Percentiles rank a stretch among this genome's conserved stretches.
phyloP scores from a whole-genome alignment of 1,284 basidiomycete genomes.

The Stygiomarasmius scandens region DNA sequence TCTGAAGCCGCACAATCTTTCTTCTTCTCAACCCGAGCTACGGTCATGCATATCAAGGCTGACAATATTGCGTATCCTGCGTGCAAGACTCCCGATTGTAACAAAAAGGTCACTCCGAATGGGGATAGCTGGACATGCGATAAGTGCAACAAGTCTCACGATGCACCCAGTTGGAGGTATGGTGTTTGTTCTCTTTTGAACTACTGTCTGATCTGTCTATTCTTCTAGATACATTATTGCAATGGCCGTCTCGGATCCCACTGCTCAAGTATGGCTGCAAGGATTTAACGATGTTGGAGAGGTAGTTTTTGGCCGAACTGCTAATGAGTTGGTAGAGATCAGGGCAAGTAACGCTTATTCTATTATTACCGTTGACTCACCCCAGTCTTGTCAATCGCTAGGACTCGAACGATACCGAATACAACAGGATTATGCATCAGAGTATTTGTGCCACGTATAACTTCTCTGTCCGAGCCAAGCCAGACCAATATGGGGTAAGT shows the following conservation, averaged over 20 bases:
- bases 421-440: conserved; percentile 63
- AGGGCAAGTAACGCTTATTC: conserved; percentile 49
- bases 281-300: conserved; percentile 95
- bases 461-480: conserved; percentile 87
- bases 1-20: conserved; percentile 44
- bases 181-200: conserved; percentile 26
- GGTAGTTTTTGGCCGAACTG: conserved; percentile 77
- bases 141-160: conserved; percentile 83
- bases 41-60: conserved; percentile 86
- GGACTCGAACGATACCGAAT: conserved; percentile 69
- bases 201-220: conserved; percentile 2
- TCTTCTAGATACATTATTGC: conserved; percentile 81
- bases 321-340: conserved; percentile 78
- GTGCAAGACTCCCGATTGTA: conserved; percentile 82
- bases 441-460: conserved; percentile 77
- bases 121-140: conserved; percentile 87
- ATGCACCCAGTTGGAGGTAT: conserved; percentile 82
- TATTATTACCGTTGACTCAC: not conserved
- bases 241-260: conserved; percentile 88
- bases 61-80: conserved; percentile 92
- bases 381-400: conserved; percentile 30
- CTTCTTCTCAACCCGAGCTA: conserved; percentile 83
- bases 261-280: conserved; percentile 90
- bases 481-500: conserved; percentile 84
- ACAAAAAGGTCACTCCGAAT: conserved; percentile 87